Conservation (phyloP, 1,284 basidiomycete genomes). For the Boletus semigastroideus region DNA sequence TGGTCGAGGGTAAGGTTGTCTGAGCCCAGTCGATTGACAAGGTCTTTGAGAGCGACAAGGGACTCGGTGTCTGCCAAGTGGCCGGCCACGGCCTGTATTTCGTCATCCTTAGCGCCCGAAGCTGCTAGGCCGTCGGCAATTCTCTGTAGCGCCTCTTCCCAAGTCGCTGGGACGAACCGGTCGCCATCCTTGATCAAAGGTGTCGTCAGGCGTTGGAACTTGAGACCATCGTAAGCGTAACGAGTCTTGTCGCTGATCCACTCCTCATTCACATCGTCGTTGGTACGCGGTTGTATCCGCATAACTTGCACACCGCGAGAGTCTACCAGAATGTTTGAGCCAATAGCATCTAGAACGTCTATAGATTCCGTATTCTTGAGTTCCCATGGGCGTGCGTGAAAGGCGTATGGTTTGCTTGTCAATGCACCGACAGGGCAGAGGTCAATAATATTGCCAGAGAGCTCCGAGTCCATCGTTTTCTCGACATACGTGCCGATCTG, state of each 20-base stretch:
- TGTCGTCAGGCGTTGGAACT: constrained; percentile 92
- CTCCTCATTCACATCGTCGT: constrained; percentile 99
- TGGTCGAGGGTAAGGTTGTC: constrained; percentile 92
- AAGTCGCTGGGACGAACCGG: constrained; percentile 88
- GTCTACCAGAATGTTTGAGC: constrained; percentile 97
- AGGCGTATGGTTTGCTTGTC: constrained; percentile 97
- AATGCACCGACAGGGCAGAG: constrained; percentile 97
- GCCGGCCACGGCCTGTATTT: constrained; percentile 96
- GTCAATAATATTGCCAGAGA: constrained; percentile 97
- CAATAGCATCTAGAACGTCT: constrained; percentile 98
- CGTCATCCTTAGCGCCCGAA: constrained; percentile 88
- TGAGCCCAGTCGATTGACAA: constrained; percentile 91
- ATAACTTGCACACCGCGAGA: constrained; percentile 96
- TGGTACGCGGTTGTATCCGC: constrained; percentile 94
- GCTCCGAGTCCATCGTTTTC: constrained; percentile 96
- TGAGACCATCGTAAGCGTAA: constrained; percentile 93
- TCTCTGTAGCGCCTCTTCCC: constrained; percentile 88
- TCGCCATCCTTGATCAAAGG: constrained; percentile 92
- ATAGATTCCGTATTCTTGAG: constrained; percentile 97
- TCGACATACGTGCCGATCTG: constrained; percentile 99
- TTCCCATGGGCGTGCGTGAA: constrained; percentile 97
- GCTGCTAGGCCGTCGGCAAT: constrained; percentile 77
- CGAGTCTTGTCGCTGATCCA: constrained; percentile 99
- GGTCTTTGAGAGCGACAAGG: constrained; percentile 91
- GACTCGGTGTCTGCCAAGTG: constrained; percentile 94